phyloP scores from a whole-genome alignment of 2,329 filamentous ascomycete genomes.

The Cladosporium sp. region DNA sequence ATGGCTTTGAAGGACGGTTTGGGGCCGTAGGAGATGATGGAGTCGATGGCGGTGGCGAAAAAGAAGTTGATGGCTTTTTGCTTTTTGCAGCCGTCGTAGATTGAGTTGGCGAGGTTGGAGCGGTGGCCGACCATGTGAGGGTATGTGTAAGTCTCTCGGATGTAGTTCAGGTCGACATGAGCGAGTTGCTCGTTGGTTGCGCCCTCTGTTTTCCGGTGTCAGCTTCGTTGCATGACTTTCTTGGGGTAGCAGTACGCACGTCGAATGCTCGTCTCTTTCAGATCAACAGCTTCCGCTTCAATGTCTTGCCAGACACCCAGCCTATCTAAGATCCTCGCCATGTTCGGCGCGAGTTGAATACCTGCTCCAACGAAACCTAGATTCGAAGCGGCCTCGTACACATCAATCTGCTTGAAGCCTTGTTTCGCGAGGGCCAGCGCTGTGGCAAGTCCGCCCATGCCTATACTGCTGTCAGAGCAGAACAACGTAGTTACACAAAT shows the following conservation, averaged over 20 bases:
- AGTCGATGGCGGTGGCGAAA: slow-evolving; percentile 56
- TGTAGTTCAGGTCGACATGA: slow-evolving; percentile 65
- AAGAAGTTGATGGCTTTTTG: slow-evolving; percentile 64
- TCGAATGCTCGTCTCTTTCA: slow-evolving; percentile 68
- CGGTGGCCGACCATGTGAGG: slow-evolving; percentile 73
- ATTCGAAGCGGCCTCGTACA: slow-evolving; percentile 69
- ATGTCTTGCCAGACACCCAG: slow-evolving; percentile 71
- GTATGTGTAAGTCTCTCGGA: slow-evolving; percentile 65
- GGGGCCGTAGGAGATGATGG: slow-evolving; percentile 57
- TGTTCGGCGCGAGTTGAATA: slow-evolving; percentile 79
- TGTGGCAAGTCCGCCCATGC: slow-evolving; percentile 72
- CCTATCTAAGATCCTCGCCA: slow-evolving; percentile 69
- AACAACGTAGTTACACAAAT: background rate
- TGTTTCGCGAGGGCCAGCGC: slow-evolving; percentile 71
- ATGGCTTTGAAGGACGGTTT: slow-evolving; percentile 57
- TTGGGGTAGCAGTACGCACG: slow-evolving; percentile 39
- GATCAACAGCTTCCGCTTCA: slow-evolving; percentile 64
- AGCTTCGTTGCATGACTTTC: background rate
- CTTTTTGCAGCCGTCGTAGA: slow-evolving; percentile 66
- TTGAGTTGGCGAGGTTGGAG: slow-evolving; percentile 54
- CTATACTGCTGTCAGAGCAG: slow-evolving; percentile 35
- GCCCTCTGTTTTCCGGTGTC: slow-evolving; percentile 51
- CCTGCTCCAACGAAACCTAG: slow-evolving; percentile 80
- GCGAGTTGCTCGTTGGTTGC: slow-evolving; percentile 64
- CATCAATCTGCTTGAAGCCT: slow-evolving; percentile 68